Percentiles rank a stretch among this genome's conserved stretches.
phyloP scores from a whole-genome alignment of 176 grass and related monocot species.

The Dactylis glomerata region DNA sequence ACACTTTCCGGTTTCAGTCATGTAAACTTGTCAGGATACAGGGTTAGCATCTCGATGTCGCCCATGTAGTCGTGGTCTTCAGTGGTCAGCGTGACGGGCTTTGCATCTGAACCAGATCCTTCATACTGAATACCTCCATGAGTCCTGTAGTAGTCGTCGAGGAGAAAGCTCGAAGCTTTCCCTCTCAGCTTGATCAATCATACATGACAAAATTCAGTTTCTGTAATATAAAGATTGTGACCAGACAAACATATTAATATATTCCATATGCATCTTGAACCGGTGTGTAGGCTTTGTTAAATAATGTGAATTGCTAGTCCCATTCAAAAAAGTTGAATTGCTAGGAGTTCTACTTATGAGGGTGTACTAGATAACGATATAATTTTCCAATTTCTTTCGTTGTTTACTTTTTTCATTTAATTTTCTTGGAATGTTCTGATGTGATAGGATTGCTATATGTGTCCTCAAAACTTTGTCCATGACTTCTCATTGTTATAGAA shows the following conservation, averaged over 20 bases:
- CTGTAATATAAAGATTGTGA: neutral
- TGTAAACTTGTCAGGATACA: slow-evolving; percentile 52
- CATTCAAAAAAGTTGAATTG: no score
- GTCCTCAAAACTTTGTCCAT: no score
- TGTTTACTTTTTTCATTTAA: no score
- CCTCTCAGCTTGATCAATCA: slow-evolving; percentile 37
- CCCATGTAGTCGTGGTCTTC: slow-evolving; percentile 83
- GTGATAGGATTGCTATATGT: no score
- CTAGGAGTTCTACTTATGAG: no score
- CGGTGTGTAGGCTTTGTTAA: neutral
- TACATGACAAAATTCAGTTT: neutral
- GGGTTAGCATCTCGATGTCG: slow-evolving; percentile 52
- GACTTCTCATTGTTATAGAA: no score
- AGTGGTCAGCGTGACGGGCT: slow-evolving; percentile 46
- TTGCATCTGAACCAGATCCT: slow-evolving; percentile 53
- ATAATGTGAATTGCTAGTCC: no score
- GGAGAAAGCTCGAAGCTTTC: slow-evolving; percentile 62
- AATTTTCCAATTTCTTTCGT: no score
- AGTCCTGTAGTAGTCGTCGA: slow-evolving; percentile 60
- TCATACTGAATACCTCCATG: slow-evolving; percentile 60
- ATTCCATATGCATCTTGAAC: neutral
- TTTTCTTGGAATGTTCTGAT: no score
- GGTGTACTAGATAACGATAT: no score
- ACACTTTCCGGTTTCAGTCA: no score
- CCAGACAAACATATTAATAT: neutral